phyloP scores from a whole-genome alignment of 805 yeast species.

The Metschnikowia cerradonensis region DNA sequence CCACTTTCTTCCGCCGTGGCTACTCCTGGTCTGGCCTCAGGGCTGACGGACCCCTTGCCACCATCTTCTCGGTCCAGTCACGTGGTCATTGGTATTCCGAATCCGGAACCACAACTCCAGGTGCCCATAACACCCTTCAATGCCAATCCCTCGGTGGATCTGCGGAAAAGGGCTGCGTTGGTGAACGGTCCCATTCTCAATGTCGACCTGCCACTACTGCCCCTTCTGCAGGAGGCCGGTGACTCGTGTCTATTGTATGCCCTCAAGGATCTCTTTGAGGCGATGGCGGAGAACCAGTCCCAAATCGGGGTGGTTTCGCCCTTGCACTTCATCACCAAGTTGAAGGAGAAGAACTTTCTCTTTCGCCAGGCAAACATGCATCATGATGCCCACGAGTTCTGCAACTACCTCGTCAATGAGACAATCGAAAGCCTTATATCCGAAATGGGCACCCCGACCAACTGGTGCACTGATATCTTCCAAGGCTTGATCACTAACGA shows the following conservation, averaged over 20 bases:
- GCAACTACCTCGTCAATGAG: conserved; percentile 76
- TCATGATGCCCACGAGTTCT: conserved; percentile 97
- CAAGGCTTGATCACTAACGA: conserved; percentile 84
- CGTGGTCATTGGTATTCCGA: conserved; percentile 39
- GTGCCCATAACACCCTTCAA: conserved; percentile 38
- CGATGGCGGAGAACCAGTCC: conserved; percentile 67
- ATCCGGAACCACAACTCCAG: conserved; percentile 32
- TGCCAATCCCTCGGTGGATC: conserved; percentile 54
- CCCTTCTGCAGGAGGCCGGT: conserved; percentile 28
- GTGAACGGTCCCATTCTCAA: conserved; percentile 80
- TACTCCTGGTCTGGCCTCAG: conserved; percentile 7
- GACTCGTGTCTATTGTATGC: conserved; percentile 46
- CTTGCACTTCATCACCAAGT: conserved; percentile 60
- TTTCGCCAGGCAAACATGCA: conserved; percentile 87
- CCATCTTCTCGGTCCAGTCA: conserved; percentile 28
- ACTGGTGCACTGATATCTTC: conserved; percentile 66
- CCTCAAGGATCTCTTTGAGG: conserved; percentile 80
- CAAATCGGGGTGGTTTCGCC: conserved; percentile 86
- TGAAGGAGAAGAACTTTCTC: conserved; percentile 77
- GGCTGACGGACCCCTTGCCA: conserved; percentile 18
- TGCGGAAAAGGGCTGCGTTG: conserved; percentile 72
- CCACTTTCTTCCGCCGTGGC: conserved; percentile 29
- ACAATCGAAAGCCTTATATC: conserved; percentile 54
- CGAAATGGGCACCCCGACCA: conserved; percentile 27
- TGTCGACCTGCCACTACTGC: conserved; percentile 60